phyloP scores from a whole-genome alignment of 371 early-diverging fungal species.

The Mucor plumbeus region DNA sequence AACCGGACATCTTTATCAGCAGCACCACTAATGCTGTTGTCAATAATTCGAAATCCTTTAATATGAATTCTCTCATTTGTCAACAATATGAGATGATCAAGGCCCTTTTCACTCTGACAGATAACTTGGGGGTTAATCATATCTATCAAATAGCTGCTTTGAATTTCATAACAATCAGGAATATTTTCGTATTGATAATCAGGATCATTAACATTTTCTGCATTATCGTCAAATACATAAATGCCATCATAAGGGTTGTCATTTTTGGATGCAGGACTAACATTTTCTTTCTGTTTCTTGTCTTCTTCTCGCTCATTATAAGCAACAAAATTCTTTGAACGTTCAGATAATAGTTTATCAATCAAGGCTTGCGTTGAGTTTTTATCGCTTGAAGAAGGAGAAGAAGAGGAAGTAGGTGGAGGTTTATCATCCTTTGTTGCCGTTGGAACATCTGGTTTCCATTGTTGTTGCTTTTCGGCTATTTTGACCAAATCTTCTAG shows the following conservation, averaged over 20 bases:
- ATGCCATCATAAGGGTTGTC: conserved; percentile 10
- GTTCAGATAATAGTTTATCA: conserved; percentile 53
- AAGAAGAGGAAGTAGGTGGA: conserved; percentile 6
- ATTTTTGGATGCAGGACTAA: not conserved
- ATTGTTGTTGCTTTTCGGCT: conserved; percentile 29
- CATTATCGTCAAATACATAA: not conserved
- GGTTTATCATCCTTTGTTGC: not conserved
- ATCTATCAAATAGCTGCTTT: conserved; percentile 57
- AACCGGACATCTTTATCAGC: conserved; percentile 49
- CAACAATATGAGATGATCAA: conserved; percentile 46
- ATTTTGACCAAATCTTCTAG: conserved; percentile 37
- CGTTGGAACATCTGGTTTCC: conserved; percentile 23
- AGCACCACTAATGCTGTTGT: conserved; percentile 22
- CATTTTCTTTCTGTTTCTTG: not conserved
- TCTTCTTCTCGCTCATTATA: conserved; percentile 50
- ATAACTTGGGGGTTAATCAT: conserved; percentile 69
- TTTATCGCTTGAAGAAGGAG: conserved; percentile 29
- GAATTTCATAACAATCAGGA: conserved; percentile 45
- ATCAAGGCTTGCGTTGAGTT: conserved; percentile 56
- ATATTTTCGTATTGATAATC: conserved; percentile 47
- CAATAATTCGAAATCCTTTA: conserved; percentile 56
- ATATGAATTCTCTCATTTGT: conserved; percentile 63
- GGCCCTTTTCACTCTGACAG: conserved; percentile 45
- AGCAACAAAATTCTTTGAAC: conserved; percentile 49
- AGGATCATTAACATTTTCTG: conserved; percentile 29